These are phyloP conservation scores for Plenodomus lindquistii DNA, from an alignment of 2,329 filamentous ascomycete genomes.

Conservation along the genomic window DNA sequence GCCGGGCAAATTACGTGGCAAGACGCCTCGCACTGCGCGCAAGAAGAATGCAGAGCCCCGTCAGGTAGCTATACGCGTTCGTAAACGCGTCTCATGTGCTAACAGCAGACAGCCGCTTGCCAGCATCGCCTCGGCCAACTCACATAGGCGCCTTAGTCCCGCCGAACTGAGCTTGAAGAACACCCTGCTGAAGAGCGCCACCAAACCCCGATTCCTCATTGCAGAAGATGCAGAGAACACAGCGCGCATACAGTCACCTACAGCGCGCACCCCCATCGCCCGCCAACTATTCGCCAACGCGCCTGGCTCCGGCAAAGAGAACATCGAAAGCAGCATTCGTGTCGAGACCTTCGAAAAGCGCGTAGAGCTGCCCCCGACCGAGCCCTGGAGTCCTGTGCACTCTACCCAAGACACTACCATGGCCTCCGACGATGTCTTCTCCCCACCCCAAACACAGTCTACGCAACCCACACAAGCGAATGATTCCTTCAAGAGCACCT, in stretches of 20 bases:
- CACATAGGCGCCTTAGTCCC: conserved; percentile 53
- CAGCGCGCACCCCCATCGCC: conserved; percentile 29
- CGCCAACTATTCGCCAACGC: conserved; percentile 34
- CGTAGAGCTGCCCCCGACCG: conserved; percentile 22
- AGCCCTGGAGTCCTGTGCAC: conserved; percentile 34
- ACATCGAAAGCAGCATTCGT: conserved; percentile 24
- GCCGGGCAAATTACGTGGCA: conserved; percentile 79
- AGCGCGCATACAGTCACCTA: conserved; percentile 26
- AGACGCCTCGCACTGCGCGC: conserved; percentile 73
- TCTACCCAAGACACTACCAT: conserved; percentile 38
- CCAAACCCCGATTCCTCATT: conserved; percentile 64
- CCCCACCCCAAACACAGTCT: conserved; percentile 35
- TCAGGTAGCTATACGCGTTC: conserved; percentile 65
- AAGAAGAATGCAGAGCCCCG: conserved; percentile 64
- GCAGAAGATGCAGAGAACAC: conserved; percentile 57
- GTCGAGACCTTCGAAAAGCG: conserved; percentile 47
- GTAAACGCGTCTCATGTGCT: conserved; percentile 19
- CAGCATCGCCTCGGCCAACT: conserved; percentile 53
- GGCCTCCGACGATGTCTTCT: conserved; percentile 35
- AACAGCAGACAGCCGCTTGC: conserved; percentile 49
- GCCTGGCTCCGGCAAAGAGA: conserved; percentile 35
- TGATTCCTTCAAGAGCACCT: conserved; percentile 32
- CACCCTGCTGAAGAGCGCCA: conserved; percentile 56
- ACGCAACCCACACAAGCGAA: conserved; percentile 39
- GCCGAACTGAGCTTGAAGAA: conserved; percentile 57